Evolutionary conservation across 805 yeast genomes (phyloP), one percentile per base, ranked within the genome.

Genomic region (Pichia deserticola): DNA sequence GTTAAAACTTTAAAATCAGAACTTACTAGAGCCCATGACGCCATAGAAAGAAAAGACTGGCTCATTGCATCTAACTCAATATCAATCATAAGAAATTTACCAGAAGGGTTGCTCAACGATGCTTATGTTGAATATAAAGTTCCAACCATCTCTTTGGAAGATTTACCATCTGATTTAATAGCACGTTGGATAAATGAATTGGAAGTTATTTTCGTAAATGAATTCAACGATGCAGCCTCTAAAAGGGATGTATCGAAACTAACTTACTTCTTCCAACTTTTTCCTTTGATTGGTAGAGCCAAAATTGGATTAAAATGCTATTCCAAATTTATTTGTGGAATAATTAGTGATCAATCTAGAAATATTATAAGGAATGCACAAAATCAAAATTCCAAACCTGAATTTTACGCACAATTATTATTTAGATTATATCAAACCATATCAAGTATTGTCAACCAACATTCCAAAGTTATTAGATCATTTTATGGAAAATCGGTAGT

Each of bases 141-240:
- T 15, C 99, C 99, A 0, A 81, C 95, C 0, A 72, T 85, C 10
- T 95, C 88, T 49, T 74, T 89, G 13, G 96, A 97, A 0, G 95
- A 88, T 45, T 69, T 77, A 47, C 98, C 99, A 0, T 60, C 63
- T 9, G 73, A 67, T 2, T 67, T 86, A 0, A 58, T 93, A 1
- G 61, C 68, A 1, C 69, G 70, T 12, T 86, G 95, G 81, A 75
- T 80, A 5, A 70, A 67, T 2, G 74, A 80, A 36, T 71, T 93
- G 51, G 80, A 78, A 5, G 62, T 62, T 1, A 66, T 79, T 3
- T 89, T 90, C 59, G 67, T 73, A 36, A 60, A 69, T 10, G 83
- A 82, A 56, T 93, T 93, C 65, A 75, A 75, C 43, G 73, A 73
- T 40, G 95, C 97, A 0, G 85, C 97, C 1, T 64, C 68, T 10